Percentiles rank a stretch among this genome's conserved stretches.
phyloP scores from a whole-genome alignment of 331 rosid species.

The Pyracantha coccinea region DNA sequence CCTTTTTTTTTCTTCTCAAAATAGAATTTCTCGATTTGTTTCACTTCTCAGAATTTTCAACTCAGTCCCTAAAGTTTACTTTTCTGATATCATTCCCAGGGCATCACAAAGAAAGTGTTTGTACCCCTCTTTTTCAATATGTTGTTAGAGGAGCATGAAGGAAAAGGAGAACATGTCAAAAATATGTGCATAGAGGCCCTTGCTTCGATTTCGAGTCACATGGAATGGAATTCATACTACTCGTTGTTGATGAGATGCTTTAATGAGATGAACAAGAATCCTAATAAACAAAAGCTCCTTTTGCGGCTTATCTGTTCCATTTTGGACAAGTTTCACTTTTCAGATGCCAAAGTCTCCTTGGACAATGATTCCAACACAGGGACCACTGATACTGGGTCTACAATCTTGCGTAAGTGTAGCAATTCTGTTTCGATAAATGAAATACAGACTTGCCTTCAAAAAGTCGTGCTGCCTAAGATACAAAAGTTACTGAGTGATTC shows the following conservation, averaged over 20 bases:
- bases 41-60: background rate
- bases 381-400: conserved; percentile 16
- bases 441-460: conserved; percentile 60
- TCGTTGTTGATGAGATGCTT: conserved; percentile 67
- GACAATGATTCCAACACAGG: conserved; percentile 28
- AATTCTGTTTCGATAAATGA: conserved; percentile 28
- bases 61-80: conserved; percentile 15
- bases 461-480: conserved; percentile 69
- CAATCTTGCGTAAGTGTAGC: conserved; percentile 8
- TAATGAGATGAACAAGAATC: conserved; percentile 40
- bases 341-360: conserved; percentile 23
- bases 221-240: conserved; percentile 86
- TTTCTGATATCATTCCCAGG: conserved; percentile 37
- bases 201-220: conserved; percentile 68
- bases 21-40: background rate
- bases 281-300: conserved; percentile 59
- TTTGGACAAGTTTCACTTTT: conserved; percentile 77
- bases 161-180: conserved; percentile 65
- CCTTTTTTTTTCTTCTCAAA: background rate
- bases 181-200: conserved; percentile 79
- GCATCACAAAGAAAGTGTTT: conserved; percentile 52
- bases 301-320: conserved; percentile 69
- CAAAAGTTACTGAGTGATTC: conserved; percentile 70
- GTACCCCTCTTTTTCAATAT: conserved; percentile 77
- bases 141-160: conserved; percentile 63